A percentile compares a stretch with the other conserved stretches of the same genome.
phyloP scores from a whole-genome alignment of 768 basidiomycete genomes.

The Lyophyllum shimeji region DNA sequence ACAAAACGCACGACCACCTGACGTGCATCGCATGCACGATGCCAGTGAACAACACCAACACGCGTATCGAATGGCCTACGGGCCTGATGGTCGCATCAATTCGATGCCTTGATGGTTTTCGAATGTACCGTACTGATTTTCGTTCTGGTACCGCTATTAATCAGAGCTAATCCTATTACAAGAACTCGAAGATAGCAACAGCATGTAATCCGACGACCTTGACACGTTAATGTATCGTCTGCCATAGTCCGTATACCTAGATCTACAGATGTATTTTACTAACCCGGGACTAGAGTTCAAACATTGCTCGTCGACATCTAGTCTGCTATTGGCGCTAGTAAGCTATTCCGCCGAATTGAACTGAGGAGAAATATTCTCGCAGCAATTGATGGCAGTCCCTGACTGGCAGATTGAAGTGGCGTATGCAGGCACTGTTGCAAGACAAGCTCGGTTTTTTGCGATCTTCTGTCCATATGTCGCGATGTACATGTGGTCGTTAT shows the following conservation, averaged over 20 bases:
- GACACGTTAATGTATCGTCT: conserved; percentile 25
- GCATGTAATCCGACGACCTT: conserved; percentile 20
- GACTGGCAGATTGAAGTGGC: not conserved
- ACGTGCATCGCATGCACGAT: conserved; percentile 40
- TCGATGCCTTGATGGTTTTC: conserved; percentile 39
- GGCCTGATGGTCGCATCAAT: conserved; percentile 47
- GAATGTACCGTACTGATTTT: conserved; percentile 1
- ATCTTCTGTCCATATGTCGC: conserved; percentile 3
- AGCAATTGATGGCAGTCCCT: not conserved
- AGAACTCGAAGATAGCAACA: conserved; percentile 7
- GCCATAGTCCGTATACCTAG: conserved; percentile 27
- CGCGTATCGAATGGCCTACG: conserved; percentile 36
- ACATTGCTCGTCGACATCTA: not conserved
- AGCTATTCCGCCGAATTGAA: not conserved
- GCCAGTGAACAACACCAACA: conserved; percentile 30
- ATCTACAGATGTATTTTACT: conserved; percentile 22
- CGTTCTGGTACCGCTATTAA: conserved; percentile 9
- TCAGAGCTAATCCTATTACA: conserved; percentile 18
- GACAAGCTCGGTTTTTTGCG: not conserved
- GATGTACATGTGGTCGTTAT: not conserved
- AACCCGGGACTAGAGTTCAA: conserved; percentile 9
- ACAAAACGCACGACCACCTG: conserved; percentile 40
- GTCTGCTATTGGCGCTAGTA: not conserved
- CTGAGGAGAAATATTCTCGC: not conserved
- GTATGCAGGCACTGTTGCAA: conserved; percentile 9